These are phyloP conservation scores for Dujonia santamariae DNA, from an alignment of 1,139 yeast genomes.

Conservation along the genomic window DNA sequence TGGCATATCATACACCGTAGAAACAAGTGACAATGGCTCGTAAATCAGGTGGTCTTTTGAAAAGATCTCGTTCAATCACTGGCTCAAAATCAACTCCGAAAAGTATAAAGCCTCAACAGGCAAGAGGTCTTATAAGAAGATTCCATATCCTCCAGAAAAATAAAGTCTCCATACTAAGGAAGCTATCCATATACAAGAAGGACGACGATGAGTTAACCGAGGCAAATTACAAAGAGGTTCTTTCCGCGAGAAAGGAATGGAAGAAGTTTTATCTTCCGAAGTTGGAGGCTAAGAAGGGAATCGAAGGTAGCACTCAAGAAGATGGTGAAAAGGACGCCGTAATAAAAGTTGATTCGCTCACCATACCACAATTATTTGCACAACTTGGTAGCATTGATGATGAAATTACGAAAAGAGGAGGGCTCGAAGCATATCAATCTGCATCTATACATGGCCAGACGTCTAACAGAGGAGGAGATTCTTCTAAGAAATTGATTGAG, in stretches of 20 bases:
- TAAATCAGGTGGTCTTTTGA: constrained; percentile 20
- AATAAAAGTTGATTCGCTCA: constrained; percentile 19
- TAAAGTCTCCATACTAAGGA: constrained; percentile 34
- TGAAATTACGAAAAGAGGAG: constrained; percentile 63
- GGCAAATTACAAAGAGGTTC: constrained; percentile 20
- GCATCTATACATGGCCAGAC: constrained; percentile 89
- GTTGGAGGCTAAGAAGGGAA: neutral
- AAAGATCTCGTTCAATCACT: constrained; percentile 30
- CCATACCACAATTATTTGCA: constrained; percentile 15
- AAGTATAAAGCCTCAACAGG: constrained; percentile 59
- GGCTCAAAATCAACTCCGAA: constrained; percentile 18
- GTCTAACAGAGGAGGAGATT: constrained; percentile 79
- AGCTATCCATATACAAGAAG: constrained; percentile 17
- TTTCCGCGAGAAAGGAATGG: constrained; percentile 6
- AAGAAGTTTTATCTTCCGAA: constrained; percentile 1
- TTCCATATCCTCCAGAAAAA: constrained; percentile 62
- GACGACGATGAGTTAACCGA: constrained; percentile 20
- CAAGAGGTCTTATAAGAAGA: constrained; percentile 64
- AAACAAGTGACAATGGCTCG: too few species aligned
- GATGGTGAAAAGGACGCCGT: too few species aligned
- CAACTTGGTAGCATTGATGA: constrained; percentile 54
- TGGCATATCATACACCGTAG: too few species aligned
- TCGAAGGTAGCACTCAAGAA: constrained; percentile 3
- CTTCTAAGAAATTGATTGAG: constrained; percentile 67
- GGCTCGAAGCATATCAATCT: constrained; percentile 71